Evolutionary conservation across 2,329 filamentous ascomycete genomes (phyloP), one percentile per base, ranked within the genome.

Genomic region (Penicillium palitans): DNA sequence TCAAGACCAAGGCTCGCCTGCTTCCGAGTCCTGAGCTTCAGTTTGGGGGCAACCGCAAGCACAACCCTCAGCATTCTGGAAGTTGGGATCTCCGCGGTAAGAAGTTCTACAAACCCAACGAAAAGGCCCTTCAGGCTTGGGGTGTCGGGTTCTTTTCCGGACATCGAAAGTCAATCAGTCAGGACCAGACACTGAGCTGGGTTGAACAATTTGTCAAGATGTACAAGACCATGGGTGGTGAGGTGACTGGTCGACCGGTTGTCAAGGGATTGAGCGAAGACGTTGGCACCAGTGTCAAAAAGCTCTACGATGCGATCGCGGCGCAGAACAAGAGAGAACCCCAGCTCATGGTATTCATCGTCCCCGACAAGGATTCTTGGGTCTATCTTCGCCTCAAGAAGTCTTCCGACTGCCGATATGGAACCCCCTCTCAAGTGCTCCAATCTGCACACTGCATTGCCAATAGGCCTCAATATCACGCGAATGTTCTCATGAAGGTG

Each of bases 401-500:
- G 76, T 90, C 85, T 27, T 88, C 86, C 61, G 95, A 99, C 66
- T 93, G 90, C 69, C 87, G 90, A 35, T 93, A 87, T 63, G 92
- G 89, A n/a, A 83, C 93, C 15, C 81, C 91, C 0, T 91, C 91
- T 0, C 95, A 98, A 72, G 89, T 93, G 61, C 71, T 98, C n/a
- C 87, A 92, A 64, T 79, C 81, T 2, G 77, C 78, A 0, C 89
- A 96, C 59, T 90, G 93, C 0, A 68, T 78, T 39, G 89, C 88
- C 71, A 85, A 84, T 17, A 85, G 89, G 24, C 83, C 83, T 0
- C 95, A 99, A 68, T 98, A 98, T 75, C 89, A 90, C 68, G 95
- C 90, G 1, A 99, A 99, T 61, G 91, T 99, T 0, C 84, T 87
- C 63, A 95, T 99, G 91, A 99, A 99, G 79, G 87, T 99, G 64